phyloP scores from a whole-genome alignment of 805 yeast genomes.

The Gaillardinia entomophila region DNA sequence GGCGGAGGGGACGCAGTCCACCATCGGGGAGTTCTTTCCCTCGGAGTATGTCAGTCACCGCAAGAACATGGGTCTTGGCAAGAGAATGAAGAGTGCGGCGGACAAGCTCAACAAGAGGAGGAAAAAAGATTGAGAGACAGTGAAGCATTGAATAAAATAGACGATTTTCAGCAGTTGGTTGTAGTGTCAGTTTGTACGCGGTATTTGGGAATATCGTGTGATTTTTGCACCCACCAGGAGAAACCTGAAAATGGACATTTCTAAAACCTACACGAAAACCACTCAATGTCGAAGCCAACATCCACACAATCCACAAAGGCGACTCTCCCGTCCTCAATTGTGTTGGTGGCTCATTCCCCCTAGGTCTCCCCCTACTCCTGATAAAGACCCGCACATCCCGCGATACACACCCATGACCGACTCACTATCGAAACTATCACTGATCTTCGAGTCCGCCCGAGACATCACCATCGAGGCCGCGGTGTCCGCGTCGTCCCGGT shows the following conservation, averaged over 20 bases:
- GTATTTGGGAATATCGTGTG: too few species aligned
- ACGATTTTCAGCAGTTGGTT: too few species aligned
- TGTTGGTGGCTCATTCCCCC: too few species aligned
- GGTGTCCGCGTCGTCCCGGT: slow-evolving; percentile 62
- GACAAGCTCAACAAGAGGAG: slow-evolving; percentile 32
- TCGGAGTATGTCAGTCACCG: slow-evolving; percentile 45
- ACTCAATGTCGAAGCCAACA: too few species aligned
- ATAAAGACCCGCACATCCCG: background rate
- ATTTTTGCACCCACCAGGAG: too few species aligned
- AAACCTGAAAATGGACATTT: too few species aligned
- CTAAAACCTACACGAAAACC: too few species aligned
- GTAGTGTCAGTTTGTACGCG: too few species aligned
- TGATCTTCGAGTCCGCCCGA: slow-evolving; percentile 74
- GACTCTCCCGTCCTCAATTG: too few species aligned
- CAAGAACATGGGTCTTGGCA: slow-evolving; percentile 48
- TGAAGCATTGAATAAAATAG: too few species aligned
- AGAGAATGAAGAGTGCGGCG: slow-evolving; percentile 57
- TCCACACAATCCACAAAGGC: too few species aligned
- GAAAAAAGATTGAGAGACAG: too few species aligned
- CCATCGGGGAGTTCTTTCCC: slow-evolving; percentile 65
- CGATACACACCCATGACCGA: slow-evolving; percentile 24
- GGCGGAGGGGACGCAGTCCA: slow-evolving; percentile 50
- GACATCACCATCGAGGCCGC: slow-evolving; percentile 81
- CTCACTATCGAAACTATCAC: slow-evolving; percentile 56
- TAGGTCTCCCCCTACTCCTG: background rate